Evolutionary conservation across 805 yeast species (phyloP), one percentile per base, ranked within the genome.

Genomic region (Brettanomyces nanus): DNA sequence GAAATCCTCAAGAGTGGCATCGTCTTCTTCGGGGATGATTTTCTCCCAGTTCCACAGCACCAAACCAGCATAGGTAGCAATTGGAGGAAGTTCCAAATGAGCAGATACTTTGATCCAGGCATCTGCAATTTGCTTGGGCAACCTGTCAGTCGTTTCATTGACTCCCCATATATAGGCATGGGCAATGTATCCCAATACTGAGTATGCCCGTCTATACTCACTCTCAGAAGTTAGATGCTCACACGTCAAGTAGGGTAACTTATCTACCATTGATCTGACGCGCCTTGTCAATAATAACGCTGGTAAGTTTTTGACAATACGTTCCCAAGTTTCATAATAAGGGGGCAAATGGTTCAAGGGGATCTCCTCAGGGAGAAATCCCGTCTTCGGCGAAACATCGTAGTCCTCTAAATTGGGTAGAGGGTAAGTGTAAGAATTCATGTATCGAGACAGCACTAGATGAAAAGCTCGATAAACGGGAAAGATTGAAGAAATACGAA

Each of bases 121-220:
- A 36, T 65, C 59, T 1, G 95, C 80, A 18, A 89, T 51, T 43
- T 73, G 75, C 34, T 54, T 61, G 1, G 97, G 96, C 13, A 90
- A 58, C 30, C 59, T 64, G 43, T 81, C 79, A 10, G 62, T 58
- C 14, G 94, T 82, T 33, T 58, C 56, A 39, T 75, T 76, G 17
- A 74, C 75, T 2, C 85, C 81, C 97, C 97, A 89, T 19, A 89
- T 78, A 54, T 89, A 89, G 1, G 92, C 95, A 58, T 89, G 95
- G 2, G 86, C 72, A 32, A 90, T 58, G 51, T 87, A 89, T 10
- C 90, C 80, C 21, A 89, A 65, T 3, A 86, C 63, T 14, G 83
- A 77, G 58, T 84, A 84, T 0, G 96, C 96, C 49, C 97, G 69
- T 54, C 95, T 71, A 53, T 69, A 68, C 46, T 85, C 80, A 9